Percentiles rank a stretch among this genome's conserved stretches.
phyloP scores from a whole-genome alignment of 805 yeast species.

The Zygosaccharomyces siamensis region DNA sequence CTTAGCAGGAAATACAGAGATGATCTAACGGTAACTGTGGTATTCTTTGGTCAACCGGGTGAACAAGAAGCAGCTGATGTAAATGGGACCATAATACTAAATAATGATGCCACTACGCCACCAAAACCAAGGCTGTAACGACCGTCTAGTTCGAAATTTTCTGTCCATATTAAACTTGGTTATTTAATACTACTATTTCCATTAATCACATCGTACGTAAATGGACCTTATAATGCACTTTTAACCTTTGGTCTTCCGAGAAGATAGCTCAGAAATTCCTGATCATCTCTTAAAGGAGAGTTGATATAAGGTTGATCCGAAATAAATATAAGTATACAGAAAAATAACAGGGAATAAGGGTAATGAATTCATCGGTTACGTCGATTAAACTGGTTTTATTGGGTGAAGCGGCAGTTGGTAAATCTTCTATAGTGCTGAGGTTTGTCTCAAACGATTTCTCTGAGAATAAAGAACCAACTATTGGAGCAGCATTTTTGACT shows the following conservation, averaged over 20 bases:
- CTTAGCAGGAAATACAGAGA: constrained; percentile 89
- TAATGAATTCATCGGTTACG: constrained; percentile 31
- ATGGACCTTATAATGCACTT: neutral
- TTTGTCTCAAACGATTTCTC: constrained; percentile 94
- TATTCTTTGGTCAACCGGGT: constrained; percentile 67
- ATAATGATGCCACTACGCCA: constrained; percentile 26
- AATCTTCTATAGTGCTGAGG: constrained; percentile 84
- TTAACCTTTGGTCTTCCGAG: neutral
- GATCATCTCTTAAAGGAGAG: constrained; percentile 2
- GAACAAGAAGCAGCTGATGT: constrained; percentile 32
- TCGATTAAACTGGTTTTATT: constrained; percentile 79
- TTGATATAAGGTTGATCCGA: neutral
- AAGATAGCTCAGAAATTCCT: neutral
- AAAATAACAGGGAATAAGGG: neutral
- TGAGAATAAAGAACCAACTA: constrained; percentile 95
- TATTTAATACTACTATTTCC: neutral
- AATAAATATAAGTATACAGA: neutral
- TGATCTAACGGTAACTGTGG: constrained; percentile 92
- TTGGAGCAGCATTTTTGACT: constrained; percentile 95
- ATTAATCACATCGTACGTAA: neutral
- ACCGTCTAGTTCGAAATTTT: neutral
- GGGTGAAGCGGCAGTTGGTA: constrained; percentile 98
- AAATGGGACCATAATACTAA: constrained; percentile 23
- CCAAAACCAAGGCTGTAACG: constrained; percentile 26
- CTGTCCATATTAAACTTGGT: neutral